These are phyloP conservation scores for Boletus insuetus DNA, from an alignment of 768 basidiomycete genomes.

Conservation along the genomic window DNA sequence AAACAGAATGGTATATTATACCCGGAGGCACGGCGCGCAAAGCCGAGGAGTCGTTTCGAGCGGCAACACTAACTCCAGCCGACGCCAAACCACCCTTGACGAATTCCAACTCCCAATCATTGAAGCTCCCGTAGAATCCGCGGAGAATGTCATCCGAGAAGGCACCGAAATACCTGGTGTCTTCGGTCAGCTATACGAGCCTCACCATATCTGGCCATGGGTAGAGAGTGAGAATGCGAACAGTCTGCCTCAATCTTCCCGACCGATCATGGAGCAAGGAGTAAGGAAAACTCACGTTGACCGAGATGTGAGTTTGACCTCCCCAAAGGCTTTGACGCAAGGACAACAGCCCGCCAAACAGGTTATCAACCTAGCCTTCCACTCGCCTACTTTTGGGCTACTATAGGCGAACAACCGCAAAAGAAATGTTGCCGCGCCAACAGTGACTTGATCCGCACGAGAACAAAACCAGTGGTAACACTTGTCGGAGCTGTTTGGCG, in stretches of 20 bases:
- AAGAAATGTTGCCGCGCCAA: conserved; percentile 75
- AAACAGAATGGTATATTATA: conserved; percentile 58
- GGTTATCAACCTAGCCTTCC: conserved; percentile 54
- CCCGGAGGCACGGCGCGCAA: conserved; percentile 48
- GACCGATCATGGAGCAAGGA: neutral
- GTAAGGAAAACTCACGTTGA: conserved; percentile 59
- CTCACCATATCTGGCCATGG: conserved; percentile 1
- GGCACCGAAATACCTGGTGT: conserved; percentile 67
- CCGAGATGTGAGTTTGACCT: conserved; percentile 60
- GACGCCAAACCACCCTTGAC: conserved; percentile 48
- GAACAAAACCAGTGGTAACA: conserved; percentile 80
- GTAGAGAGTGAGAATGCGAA: conserved; percentile 8
- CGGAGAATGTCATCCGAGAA: conserved; percentile 50
- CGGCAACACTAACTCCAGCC: conserved; percentile 20
- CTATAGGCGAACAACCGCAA: conserved; percentile 80
- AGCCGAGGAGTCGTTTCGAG: conserved; percentile 19
- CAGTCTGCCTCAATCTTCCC: conserved; percentile 6
- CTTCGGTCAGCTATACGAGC: conserved; percentile 13
- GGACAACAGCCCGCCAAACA: conserved; percentile 63
- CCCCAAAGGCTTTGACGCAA: conserved; percentile 68
- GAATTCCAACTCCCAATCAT: conserved; percentile 60
- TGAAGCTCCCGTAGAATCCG: conserved; percentile 61
- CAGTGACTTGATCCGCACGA: conserved; percentile 50
- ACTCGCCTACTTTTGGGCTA: conserved; percentile 53
- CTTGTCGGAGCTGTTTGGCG: conserved; percentile 36